Evolutionary conservation across 495 filamentous ascomycete genomes (phyloP).

Genomic region (Apodospora peruviana): DNA sequence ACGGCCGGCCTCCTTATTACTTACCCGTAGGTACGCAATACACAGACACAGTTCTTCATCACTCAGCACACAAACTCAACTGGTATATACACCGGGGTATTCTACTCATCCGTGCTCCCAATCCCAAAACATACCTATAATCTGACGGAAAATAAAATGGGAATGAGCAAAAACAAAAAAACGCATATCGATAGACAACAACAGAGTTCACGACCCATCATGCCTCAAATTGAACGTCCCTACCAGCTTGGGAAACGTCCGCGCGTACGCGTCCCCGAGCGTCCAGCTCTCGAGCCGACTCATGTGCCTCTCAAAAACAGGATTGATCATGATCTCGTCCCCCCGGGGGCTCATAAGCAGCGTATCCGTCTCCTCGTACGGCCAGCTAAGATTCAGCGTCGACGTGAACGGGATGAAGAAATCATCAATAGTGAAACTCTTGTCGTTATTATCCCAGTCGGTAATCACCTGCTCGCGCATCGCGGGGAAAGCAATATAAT

Average conservation of each 20-base stretch:
- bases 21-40: too few relatives aligned
- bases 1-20: too few relatives aligned
- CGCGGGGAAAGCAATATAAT: conserved; percentile 67
- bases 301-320: conserved; percentile 72
- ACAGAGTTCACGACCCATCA: conserved; percentile 1
- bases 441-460: conserved; percentile 33
- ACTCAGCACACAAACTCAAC: too few relatives aligned
- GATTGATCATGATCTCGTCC: conserved; percentile 66
- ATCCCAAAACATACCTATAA: too few relatives aligned
- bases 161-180: too few relatives aligned
- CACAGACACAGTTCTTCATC: too few relatives aligned
- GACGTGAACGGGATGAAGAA: conserved; percentile 76
- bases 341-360: conserved; percentile 46
- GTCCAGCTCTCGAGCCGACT: conserved; percentile 67
- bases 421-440: conserved; percentile 56
- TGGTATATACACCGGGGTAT: too few relatives aligned
- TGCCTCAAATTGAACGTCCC: conserved; percentile 43
- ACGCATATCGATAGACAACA: too few relatives aligned
- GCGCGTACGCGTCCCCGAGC: conserved; percentile 62
- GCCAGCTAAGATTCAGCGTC: conserved; percentile 70
- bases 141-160: too few relatives aligned
- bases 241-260: conserved; percentile 54
- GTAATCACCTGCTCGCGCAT: conserved; percentile 61
- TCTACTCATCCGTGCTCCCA: too few relatives aligned
- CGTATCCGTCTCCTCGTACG: conserved; percentile 60